Conservation (phyloP, 805 yeast species). For the Candida namnaoensis region DNA sequence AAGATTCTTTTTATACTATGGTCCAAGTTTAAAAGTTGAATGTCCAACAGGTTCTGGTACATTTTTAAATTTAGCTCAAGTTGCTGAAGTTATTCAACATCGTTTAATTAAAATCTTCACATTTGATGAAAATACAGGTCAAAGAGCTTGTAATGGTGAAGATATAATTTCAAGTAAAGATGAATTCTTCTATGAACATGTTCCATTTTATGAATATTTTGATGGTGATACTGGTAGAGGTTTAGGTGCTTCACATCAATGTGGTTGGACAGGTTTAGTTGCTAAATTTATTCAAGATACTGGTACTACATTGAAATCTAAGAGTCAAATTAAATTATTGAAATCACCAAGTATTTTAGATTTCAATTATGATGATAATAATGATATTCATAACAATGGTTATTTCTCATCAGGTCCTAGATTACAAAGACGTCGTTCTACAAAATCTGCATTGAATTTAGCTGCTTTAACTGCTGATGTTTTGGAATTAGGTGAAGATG, state of each 20-base stretch:
- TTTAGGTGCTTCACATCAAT: constrained; percentile 87
- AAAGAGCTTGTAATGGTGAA: constrained; percentile 76
- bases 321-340: background rate
- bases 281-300: constrained; percentile 89
- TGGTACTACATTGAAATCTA: constrained; percentile 49
- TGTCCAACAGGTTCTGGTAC: constrained; percentile 84
- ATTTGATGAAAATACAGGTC: constrained; percentile 52
- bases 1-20: constrained; percentile 82
- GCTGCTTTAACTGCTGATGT: constrained; percentile 63
- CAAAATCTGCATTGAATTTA: constrained; percentile 62
- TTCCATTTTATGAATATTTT: constrained; percentile 81
- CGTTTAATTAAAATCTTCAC: constrained; percentile 71
- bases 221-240: constrained; percentile 95
- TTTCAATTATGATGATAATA: background rate
- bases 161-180: constrained; percentile 52
- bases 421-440: constrained; percentile 58
- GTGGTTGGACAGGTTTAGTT: constrained; percentile 94
- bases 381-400: constrained; percentile 16
- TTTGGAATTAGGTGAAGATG: constrained; percentile 61
- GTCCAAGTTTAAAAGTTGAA: constrained; percentile 76
- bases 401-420: constrained; percentile 24
- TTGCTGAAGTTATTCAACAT: constrained; percentile 85
- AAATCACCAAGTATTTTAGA: background rate
- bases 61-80: constrained; percentile 70
- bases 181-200: constrained; percentile 62